These are phyloP conservation scores for Colletotrichum sublineola DNA, from an alignment of 2,329 filamentous ascomycete species.

Conservation along the genomic window DNA sequence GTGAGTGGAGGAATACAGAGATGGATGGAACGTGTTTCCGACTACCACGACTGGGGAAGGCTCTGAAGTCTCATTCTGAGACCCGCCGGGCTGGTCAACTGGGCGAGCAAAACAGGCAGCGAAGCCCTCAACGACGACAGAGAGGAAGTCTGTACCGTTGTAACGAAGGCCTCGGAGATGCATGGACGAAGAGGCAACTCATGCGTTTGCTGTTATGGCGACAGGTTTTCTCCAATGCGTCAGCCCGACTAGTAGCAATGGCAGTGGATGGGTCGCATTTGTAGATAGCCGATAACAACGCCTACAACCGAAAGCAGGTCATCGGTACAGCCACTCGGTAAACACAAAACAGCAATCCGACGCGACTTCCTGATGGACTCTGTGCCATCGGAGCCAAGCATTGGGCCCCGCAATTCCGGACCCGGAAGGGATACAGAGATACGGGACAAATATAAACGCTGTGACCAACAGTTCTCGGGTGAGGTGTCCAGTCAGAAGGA, in stretches of 20 bases:
- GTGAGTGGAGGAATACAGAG: background rate
- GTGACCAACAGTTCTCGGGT: background rate
- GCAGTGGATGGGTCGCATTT: background rate
- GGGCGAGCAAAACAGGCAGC: background rate
- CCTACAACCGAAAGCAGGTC: background rate
- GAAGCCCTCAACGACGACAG: background rate
- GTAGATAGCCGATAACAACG: background rate
- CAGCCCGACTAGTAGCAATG: background rate
- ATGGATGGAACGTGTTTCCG: background rate
- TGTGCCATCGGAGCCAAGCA: background rate
- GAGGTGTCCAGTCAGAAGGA: background rate
- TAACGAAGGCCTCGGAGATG: background rate
- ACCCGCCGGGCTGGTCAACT: background rate
- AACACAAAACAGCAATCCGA: background rate
- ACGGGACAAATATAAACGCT: background rate
- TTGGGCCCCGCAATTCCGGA: background rate
- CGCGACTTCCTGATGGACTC: background rate
- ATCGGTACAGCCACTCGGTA: background rate
- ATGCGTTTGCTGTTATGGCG: constrained; percentile 2
- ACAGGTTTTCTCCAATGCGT: background rate
- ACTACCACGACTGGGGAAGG: no score
- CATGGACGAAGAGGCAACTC: background rate
- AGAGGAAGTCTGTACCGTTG: background rate
- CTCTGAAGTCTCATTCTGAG: background rate
- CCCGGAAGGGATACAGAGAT: no score